phyloP scores from a whole-genome alignment of 805 yeast species.

The Candida andamanensis region DNA sequence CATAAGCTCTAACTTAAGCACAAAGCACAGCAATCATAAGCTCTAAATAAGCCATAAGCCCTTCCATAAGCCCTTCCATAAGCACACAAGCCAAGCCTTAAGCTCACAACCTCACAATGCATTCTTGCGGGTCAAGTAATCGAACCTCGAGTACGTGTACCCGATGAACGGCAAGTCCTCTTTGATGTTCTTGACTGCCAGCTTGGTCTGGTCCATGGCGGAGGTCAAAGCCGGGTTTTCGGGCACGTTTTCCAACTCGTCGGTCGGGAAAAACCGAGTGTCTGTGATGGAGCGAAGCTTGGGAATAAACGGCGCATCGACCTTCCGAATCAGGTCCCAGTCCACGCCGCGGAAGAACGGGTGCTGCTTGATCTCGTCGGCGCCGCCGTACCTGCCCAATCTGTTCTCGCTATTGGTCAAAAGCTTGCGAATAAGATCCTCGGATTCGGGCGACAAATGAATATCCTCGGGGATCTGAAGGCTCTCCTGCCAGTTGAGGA shows the following conservation, averaged over 20 bases:
- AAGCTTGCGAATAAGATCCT: slow-evolving; percentile 73
- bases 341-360: slow-evolving; percentile 95
- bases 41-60: too few relatives aligned
- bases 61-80: too few relatives aligned
- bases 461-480: slow-evolving; percentile 87
- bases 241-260: slow-evolving; percentile 83
- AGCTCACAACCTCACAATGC: too few relatives aligned
- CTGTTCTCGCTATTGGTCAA: slow-evolving; percentile 76
- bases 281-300: slow-evolving; percentile 88
- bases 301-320: slow-evolving; percentile 92
- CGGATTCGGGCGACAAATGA: slow-evolving; percentile 83
- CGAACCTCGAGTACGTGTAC: slow-evolving; percentile 92
- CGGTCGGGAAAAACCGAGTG: slow-evolving; percentile 96
- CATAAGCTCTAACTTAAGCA: too few relatives aligned
- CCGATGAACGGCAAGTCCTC: slow-evolving; percentile 97
- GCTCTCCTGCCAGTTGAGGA: slow-evolving; percentile 86
- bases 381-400: slow-evolving; percentile 86
- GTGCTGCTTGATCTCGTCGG: slow-evolving; percentile 83
- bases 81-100: too few relatives aligned
- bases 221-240: slow-evolving; percentile 61
- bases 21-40: too few relatives aligned
- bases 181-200: slow-evolving; percentile 52
- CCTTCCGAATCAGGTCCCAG: slow-evolving; percentile 83
- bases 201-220: slow-evolving; percentile 47
- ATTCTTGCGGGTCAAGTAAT: slow-evolving; percentile 77